phyloP scores from a whole-genome alignment of 768 basidiomycete genomes.

The Rhodotorula babjevae region DNA sequence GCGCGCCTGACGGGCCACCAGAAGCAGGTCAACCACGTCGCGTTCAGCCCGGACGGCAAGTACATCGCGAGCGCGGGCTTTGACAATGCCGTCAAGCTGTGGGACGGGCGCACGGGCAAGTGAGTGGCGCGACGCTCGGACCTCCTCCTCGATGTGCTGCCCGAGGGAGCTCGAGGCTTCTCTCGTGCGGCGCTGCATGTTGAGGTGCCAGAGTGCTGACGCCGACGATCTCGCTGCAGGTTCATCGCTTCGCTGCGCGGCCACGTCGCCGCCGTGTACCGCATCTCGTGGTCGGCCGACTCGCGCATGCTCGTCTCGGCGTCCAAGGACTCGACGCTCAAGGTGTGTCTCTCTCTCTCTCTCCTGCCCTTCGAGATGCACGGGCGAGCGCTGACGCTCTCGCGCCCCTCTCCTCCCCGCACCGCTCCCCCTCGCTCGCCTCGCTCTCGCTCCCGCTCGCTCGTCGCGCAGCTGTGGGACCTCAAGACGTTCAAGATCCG shows the following conservation, averaged over 20 bases:
- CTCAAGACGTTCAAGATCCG: slow-evolving; percentile 93
- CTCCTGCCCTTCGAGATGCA: not conserved
- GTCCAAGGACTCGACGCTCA: slow-evolving; percentile 91
- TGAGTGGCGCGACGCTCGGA: slow-evolving; percentile 39
- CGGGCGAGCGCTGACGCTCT: not conserved
- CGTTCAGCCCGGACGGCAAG: slow-evolving; percentile 87
- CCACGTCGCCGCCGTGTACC: slow-evolving; percentile 89
- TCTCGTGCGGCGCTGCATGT: not conserved
- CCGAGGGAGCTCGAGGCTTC: not conserved
- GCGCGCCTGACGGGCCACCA: slow-evolving; percentile 89
- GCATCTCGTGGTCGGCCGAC: slow-evolving; percentile 92
- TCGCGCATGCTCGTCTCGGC: slow-evolving; percentile 85
- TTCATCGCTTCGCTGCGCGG: slow-evolving; percentile 87
- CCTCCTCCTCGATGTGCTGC: too few species aligned
- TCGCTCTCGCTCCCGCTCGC: too few species aligned
- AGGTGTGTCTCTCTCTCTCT: slow-evolving; percentile 56
- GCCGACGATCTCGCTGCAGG: slow-evolving; percentile 49
- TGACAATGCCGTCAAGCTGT: slow-evolving; percentile 83
- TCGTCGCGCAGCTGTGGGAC: slow-evolving; percentile 74
- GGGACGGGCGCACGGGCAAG: slow-evolving; percentile 66
- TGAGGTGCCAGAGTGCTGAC: too few species aligned
- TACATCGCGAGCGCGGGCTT: slow-evolving; percentile 87
- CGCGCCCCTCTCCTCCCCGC: too few species aligned
- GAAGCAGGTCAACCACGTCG: slow-evolving; percentile 86
- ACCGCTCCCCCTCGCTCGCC: too few species aligned